Evolutionary conservation across 345 rosid species (phyloP).

Genomic region (Chamaenerion angustifolium): DNA sequence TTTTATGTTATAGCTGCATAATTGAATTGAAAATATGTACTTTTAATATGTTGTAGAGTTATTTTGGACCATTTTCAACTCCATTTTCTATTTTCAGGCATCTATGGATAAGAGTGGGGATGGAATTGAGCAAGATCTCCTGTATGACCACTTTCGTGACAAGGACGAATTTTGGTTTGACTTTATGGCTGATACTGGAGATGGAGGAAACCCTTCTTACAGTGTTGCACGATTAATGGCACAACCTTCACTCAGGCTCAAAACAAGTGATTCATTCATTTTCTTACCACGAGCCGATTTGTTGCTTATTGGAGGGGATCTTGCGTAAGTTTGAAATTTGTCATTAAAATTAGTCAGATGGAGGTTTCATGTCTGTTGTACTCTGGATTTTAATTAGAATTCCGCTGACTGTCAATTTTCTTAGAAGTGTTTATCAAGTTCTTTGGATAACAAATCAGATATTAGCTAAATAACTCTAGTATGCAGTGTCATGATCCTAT

Average conservation of each 20-base stretch:
- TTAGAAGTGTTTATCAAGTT: too few relatives aligned
- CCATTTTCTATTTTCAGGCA: slow-evolving; percentile 35
- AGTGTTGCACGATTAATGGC: slow-evolving; percentile 82
- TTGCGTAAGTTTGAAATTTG: slow-evolving; percentile 62
- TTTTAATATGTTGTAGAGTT: not conserved
- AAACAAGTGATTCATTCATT: slow-evolving; percentile 25
- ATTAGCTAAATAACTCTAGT: too few relatives aligned
- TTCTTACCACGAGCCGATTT: slow-evolving; percentile 57
- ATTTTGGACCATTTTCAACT: not conserved
- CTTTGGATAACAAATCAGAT: too few relatives aligned
- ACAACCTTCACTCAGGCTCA: slow-evolving; percentile 44
- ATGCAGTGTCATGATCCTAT: too few relatives aligned
- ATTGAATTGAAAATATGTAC: not conserved
- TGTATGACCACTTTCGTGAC: slow-evolving; percentile 70
- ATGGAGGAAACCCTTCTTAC: slow-evolving; percentile 96
- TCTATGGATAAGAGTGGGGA: slow-evolving; percentile 61
- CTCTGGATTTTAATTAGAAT: too few relatives aligned
- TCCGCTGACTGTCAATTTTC: too few relatives aligned
- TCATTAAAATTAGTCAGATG: not conserved
- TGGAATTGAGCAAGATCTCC: slow-evolving; percentile 40
- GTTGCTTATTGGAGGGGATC: slow-evolving; percentile 96
- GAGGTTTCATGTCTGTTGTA: too few relatives aligned
- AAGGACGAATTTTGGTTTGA: slow-evolving; percentile 87
- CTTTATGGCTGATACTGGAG: slow-evolving; percentile 99
- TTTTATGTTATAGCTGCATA: not conserved